Evolutionary conservation across 2,329 filamentous ascomycete genomes (phyloP).

Genomic region (Nothophaeocryptopus gaeumannii): DNA sequence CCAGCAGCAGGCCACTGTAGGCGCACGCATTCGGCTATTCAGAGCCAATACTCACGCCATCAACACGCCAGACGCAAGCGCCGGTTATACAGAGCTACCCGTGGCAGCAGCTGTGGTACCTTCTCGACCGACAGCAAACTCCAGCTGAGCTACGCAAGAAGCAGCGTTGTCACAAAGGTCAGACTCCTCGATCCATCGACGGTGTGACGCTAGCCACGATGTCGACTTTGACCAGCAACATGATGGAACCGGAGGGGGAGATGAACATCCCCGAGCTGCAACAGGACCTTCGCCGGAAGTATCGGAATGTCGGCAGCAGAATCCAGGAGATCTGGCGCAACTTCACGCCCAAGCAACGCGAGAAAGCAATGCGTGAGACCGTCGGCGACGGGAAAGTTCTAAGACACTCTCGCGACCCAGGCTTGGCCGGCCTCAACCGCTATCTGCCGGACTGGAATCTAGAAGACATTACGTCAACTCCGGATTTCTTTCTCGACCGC

Average conservation of each 20-base stretch:
- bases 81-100: neutral
- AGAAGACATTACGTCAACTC: slow-evolving; percentile 15
- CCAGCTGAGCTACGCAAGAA: neutral
- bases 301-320: slow-evolving; percentile 17
- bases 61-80: neutral
- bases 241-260: slow-evolving; percentile 11
- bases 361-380: slow-evolving; percentile 15
- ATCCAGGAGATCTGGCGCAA: slow-evolving; percentile 16
- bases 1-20: too few relatives aligned
- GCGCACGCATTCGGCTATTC: too few relatives aligned
- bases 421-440: slow-evolving; percentile 1
- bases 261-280: slow-evolving; percentile 14
- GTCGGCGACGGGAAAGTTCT: slow-evolving; percentile 11
- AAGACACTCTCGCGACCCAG: slow-evolving; percentile 11
- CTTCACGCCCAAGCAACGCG: slow-evolving; percentile 19
- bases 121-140: neutral
- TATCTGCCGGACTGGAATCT: slow-evolving; percentile 18
- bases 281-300: slow-evolving; percentile 17
- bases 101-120: neutral
- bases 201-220: slow-evolving; percentile 1
- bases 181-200: neutral
- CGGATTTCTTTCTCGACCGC: slow-evolving; percentile 14
- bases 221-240: slow-evolving; percentile 3
- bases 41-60: neutral
- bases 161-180: neutral